Percentiles rank a stretch among this genome's conserved stretches.
These are phyloP conservation scores for Fusarium solani-melongenae DNA, from an alignment of 2,329 filamentous ascomycete genomes.

Conservation along the genomic window DNA sequence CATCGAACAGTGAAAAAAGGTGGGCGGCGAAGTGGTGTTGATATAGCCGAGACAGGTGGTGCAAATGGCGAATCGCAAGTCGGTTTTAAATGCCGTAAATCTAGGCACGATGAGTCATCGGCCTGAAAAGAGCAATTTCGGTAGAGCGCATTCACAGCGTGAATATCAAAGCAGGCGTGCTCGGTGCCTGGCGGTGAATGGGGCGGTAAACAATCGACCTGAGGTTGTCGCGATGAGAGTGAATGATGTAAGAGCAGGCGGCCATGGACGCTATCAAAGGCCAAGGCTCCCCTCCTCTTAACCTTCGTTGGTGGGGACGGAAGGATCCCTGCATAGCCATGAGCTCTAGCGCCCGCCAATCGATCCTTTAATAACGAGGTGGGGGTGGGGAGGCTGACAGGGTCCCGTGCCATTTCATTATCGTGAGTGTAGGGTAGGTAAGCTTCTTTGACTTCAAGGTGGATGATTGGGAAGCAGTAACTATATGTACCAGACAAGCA, in stretches of 20 bases:
- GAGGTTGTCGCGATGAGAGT: conserved; percentile 2
- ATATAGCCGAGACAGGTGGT: neutral
- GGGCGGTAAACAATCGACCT: conserved; percentile 3
- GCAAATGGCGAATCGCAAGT: conserved; percentile 11
- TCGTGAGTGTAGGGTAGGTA: neutral
- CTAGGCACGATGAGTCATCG: conserved; percentile 27
- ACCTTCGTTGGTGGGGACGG: conserved; percentile 2
- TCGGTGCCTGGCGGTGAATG: conserved; percentile 14
- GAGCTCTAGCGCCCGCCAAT: conserved; percentile 16
- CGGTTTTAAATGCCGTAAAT: neutral
- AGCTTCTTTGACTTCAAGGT: neutral
- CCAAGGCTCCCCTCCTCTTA: neutral
- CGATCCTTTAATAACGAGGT: neutral
- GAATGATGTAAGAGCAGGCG: conserved; percentile 34
- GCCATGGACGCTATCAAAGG: neutral
- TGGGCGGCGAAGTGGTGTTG: conserved; percentile 2
- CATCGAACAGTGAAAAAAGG: conserved; percentile 15
- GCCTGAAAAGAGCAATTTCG: neutral
- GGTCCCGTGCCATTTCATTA: neutral
- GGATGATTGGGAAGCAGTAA: neutral
- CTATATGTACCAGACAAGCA: neutral
- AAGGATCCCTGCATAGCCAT: conserved; percentile 21
- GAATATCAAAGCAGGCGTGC: neutral
- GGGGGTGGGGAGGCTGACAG: conserved; percentile 3
- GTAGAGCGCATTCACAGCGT: conserved; percentile 1